Evolutionary conservation across 352 stramenopile genomes (phyloP).

Genomic region (Phytopythium vexans): DNA sequence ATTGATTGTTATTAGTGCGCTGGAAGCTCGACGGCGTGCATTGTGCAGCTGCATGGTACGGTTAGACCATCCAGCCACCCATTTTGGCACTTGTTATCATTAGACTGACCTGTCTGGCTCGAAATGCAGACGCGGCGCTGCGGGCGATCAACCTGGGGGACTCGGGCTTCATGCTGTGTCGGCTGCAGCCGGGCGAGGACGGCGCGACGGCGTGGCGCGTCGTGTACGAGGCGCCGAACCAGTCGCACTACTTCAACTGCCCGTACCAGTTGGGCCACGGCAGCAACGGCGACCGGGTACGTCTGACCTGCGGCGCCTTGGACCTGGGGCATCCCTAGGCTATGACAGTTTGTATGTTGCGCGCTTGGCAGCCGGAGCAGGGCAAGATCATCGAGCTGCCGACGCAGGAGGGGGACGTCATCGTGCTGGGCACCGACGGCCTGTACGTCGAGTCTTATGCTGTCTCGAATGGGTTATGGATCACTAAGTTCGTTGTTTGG

Average conservation of each 20-base stretch:
- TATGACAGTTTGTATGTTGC: constrained; percentile 9
- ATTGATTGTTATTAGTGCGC: constrained; percentile 34
- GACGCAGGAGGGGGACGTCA: constrained; percentile 85
- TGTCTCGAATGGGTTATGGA: background rate
- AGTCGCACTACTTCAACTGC: constrained; percentile 97
- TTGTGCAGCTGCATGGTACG: constrained; percentile 75
- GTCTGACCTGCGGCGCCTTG: constrained; percentile 6
- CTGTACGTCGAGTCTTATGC: constrained; percentile 48
- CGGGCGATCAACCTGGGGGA: constrained; percentile 93
- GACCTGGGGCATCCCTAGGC: background rate
- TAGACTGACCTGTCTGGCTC: background rate
- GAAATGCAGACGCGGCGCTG: constrained; percentile 43
- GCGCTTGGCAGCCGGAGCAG: constrained; percentile 74
- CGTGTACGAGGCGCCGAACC: constrained; percentile 87
- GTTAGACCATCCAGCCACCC: constrained; percentile 1
- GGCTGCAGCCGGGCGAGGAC: constrained; percentile 32
- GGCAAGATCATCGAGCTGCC: constrained; percentile 85
- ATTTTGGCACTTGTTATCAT: no score
- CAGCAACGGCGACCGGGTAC: constrained; percentile 86
- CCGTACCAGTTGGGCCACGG: constrained; percentile 90
- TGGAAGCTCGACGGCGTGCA: constrained; percentile 83
- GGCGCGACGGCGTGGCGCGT: constrained; percentile 60
- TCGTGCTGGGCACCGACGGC: constrained; percentile 93
- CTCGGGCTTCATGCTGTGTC: constrained; percentile 91
- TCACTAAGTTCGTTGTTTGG: background rate